Percentiles rank a stretch among this genome's conserved stretches.
Conservation (phyloP, 2,329 filamentous ascomycete genomes). For the Penicillium aurantiogriseum region DNA sequence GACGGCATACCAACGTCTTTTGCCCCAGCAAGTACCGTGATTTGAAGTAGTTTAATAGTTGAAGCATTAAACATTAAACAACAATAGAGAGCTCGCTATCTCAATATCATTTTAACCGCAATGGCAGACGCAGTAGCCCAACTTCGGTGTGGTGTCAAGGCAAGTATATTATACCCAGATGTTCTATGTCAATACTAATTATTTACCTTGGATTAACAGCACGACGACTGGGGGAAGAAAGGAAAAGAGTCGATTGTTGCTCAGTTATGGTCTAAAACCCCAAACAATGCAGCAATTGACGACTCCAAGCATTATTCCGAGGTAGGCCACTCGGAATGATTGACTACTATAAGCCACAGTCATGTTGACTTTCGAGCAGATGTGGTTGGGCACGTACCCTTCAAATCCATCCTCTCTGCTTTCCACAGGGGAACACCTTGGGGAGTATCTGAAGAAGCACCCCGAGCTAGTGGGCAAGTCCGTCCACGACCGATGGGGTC, state of each 20-base stretch:
- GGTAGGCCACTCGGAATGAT: conserved; percentile 32
- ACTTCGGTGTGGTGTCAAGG: conserved; percentile 55
- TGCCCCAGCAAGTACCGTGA: background rate
- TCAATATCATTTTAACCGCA: conserved; percentile 1
- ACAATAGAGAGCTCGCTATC: background rate
- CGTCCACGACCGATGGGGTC: conserved; percentile 60
- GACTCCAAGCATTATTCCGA: conserved; percentile 64
- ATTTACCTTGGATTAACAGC: conserved; percentile 32
- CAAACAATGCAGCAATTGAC: conserved; percentile 63
- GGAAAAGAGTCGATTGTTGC: conserved; percentile 66
- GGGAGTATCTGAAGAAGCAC: conserved; percentile 63
- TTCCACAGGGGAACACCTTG: conserved; percentile 61
- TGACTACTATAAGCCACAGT: background rate
- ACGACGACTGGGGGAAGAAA: conserved; percentile 70
- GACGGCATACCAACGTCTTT: conserved; percentile 10
- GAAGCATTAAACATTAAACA: background rate
- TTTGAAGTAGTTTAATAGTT: background rate
- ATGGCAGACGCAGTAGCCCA: conserved; percentile 56
- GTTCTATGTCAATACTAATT: background rate
- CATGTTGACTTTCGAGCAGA: conserved; percentile 32
- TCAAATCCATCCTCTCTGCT: conserved; percentile 65
- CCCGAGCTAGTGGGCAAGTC: conserved; percentile 63
- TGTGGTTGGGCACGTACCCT: conserved; percentile 78
- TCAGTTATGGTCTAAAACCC: conserved; percentile 63
- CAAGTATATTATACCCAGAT: conserved; percentile 12